Evolutionary conservation across 148 eudicot species (phyloP).

Genomic region (Limonium bicolor): DNA sequence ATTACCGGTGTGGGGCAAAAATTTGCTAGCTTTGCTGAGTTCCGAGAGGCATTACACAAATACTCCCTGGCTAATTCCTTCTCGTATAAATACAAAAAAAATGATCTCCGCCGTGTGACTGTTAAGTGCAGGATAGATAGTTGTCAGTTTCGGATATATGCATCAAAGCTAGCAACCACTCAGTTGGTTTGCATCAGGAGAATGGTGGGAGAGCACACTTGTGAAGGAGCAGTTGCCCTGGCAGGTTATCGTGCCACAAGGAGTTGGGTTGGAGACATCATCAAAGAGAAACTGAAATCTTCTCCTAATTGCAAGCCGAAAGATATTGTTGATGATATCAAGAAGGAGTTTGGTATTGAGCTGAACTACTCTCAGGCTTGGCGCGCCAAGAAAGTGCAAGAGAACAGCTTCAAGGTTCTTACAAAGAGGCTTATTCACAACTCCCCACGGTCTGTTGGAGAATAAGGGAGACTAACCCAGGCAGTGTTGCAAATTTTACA

Average conservation of each 20-base stretch:
- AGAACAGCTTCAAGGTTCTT: conserved; percentile 35
- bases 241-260: conserved; percentile 21
- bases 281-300: conserved; percentile 35
- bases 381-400: conserved; percentile 34
- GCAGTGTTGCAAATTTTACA: conserved; percentile 21
- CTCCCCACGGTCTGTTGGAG: conserved; percentile 28
- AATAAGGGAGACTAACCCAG: conserved; percentile 33
- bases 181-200: conserved; percentile 31
- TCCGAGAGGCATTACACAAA: conserved; percentile 27
- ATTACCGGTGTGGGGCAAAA: conserved; percentile 41
- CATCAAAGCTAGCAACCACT: conserved; percentile 23
- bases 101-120: conserved; percentile 26
- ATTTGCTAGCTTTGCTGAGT: conserved; percentile 25
- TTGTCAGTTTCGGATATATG: conserved; percentile 37
- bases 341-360: conserved; percentile 32
- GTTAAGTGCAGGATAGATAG: conserved; percentile 37
- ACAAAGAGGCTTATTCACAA: conserved; percentile 28
- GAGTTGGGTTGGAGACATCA: conserved; percentile 32
- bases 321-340: conserved; percentile 30
- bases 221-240: conserved; percentile 19
- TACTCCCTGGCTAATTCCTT: conserved; percentile 36
- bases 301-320: conserved; percentile 35
- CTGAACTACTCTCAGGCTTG: conserved; percentile 37
- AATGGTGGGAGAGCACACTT: conserved; percentile 24
- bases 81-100: conserved; percentile 30